Evolutionary conservation across 352 stramenopile genomes (phyloP), one percentile per base, ranked within the genome.

Genomic region (Phytophthora melonis): DNA sequence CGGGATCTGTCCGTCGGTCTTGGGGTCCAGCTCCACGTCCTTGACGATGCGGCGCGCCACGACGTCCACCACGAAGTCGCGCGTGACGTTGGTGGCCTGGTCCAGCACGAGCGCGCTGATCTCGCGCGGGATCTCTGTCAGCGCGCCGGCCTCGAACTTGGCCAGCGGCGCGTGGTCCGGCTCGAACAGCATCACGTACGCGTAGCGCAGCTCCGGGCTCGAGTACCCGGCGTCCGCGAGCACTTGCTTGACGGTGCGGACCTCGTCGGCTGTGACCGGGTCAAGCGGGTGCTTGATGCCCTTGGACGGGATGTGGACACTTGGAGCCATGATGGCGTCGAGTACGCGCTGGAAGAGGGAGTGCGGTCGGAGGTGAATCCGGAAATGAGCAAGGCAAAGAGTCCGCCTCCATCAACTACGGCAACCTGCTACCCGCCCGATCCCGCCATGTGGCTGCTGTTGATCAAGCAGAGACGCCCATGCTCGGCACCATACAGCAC

Each of bases 111-210:
- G 41, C 27, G 72, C 71, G 23, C 80, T 76, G 52, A 88, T 69
- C 54, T 88, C 80, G 3, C 80, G 80, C 8, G 80, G 80, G 32
- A 88, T 76, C 70, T 69, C 71, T 23, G 56, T 45, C 27, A 77
- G 25, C 19, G 82, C 56, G 3, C 74, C 76, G 39, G 68, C 34
- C 14, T 86, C 67, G 56, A 86, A 88, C 43, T 77, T 75, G 56
- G 66, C 50, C 52, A 88, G 60, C 27, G 78, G 86, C 32, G 68
- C 52, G 68, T 88, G 76, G 55, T 88, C 76, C 2, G 80, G 80
- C 58, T 86, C 80, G 55, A 80, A 82, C 65, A 88, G 63, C 78
- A 88, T 80, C 53, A 88, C 80, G 63, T 88, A 88, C 41, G 78
- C 82, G 63, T 81, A 88, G 53, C 80, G 80, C 4, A 86, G 25